Conservation (phyloP, 305 asterid genomes). For the Euphrasia arctica region DNA sequence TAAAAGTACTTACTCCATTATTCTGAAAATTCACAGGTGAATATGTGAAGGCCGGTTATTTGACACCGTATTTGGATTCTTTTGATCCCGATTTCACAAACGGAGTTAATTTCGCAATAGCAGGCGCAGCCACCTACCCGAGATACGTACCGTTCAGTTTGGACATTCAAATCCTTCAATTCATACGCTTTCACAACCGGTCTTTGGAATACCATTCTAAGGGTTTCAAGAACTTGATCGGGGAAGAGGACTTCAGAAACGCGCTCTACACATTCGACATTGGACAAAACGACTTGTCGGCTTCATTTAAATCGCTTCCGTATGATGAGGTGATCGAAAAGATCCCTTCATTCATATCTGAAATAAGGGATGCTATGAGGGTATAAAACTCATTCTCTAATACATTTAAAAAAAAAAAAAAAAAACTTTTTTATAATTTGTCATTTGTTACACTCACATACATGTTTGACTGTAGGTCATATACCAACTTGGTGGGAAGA, state of each 20-base stretch:
- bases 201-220: conserved; percentile 28
- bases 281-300: conserved; percentile 52
- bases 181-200: conserved; percentile 40
- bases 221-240: conserved; percentile 23
- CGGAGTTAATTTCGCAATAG: conserved; percentile 51
- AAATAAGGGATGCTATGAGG: conserved; percentile 44
- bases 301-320: conserved; percentile 33
- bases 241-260: conserved; percentile 35
- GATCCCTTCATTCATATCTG: conserved; percentile 48
- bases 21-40: conserved; percentile 35
- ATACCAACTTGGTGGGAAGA: conserved; percentile 40
- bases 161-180: conserved; percentile 37
- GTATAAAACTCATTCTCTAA: conserved; percentile 20
- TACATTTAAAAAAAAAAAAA: neutral
- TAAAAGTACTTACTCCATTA: no score
- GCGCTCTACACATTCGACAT: conserved; percentile 53
- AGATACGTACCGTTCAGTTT: conserved; percentile 33
- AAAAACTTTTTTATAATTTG: no score
- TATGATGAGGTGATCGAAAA: conserved; percentile 26
- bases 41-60: conserved; percentile 32
- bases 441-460: no score
- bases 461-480: conserved; percentile 25
- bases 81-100: conserved; percentile 35
- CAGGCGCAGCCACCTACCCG: conserved; percentile 41
- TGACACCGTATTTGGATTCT: conserved; percentile 53